Conservation (phyloP, 176 grass and related monocot genomes). For the Aegilops tauschii region DNA sequence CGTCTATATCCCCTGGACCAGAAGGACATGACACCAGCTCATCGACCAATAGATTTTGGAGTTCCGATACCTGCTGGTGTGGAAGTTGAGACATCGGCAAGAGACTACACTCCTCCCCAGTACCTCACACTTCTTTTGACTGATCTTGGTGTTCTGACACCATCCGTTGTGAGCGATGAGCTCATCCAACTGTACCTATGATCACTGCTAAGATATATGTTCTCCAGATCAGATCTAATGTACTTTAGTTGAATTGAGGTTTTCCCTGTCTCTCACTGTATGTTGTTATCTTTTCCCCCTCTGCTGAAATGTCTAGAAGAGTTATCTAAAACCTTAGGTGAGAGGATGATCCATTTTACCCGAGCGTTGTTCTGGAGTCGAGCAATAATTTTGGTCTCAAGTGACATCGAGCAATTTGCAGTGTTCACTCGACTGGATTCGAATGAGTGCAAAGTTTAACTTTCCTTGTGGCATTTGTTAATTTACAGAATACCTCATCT, state of each 20-base stretch:
- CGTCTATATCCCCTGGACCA: conserved; percentile 78
- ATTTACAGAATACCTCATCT: neutral
- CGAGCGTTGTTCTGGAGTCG: neutral
- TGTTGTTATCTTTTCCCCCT: neutral
- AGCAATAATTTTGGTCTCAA: neutral
- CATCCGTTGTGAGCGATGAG: conserved; percentile 79
- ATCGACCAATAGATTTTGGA: conserved; percentile 68
- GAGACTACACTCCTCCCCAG: conserved; percentile 78
- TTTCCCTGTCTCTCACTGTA: neutral
- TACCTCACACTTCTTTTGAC: conserved; percentile 75
- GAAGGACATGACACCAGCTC: conserved; percentile 72
- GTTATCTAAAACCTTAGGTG: neutral
- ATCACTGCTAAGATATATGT: neutral
- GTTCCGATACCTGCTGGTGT: conserved; percentile 54
- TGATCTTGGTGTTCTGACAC: conserved; percentile 69
- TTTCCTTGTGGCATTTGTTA: neutral
- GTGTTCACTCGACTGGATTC: neutral
- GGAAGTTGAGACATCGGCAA: conserved; percentile 67
- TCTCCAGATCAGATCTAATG: neutral
- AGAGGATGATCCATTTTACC: conserved; percentile 15
- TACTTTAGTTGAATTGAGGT: neutral
- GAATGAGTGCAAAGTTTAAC: neutral
- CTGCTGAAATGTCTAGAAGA: neutral
- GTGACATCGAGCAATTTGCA: neutral
- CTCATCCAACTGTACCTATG: conserved; percentile 76